These are phyloP conservation scores for Geum urbanum DNA, from an alignment of 306 rosid genomes.

Conservation along the genomic window DNA sequence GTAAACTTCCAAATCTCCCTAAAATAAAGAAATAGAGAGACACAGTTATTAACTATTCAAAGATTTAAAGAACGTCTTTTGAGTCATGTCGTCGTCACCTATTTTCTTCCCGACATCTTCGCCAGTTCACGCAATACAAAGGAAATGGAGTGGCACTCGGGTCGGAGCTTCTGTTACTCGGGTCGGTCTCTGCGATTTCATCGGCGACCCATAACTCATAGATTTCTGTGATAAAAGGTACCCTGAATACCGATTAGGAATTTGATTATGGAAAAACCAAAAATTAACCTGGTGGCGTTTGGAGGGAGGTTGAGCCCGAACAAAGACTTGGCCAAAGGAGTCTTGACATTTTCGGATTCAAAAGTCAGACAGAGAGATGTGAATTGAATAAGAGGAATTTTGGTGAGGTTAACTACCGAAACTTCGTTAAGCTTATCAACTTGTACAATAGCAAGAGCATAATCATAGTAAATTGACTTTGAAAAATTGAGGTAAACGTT, in stretches of 20 bases:
- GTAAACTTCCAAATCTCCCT: too few relatives aligned
- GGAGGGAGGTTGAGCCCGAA: slow-evolving; percentile 38
- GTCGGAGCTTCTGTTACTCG: slow-evolving; percentile 50
- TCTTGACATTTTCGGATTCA: slow-evolving; percentile 32
- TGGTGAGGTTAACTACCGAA: too few relatives aligned
- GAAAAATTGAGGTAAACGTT: too few relatives aligned
- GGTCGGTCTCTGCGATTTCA: slow-evolving; percentile 43
- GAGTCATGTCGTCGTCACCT: slow-evolving; percentile 27
- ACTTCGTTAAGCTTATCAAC: too few relatives aligned
- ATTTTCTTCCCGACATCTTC: slow-evolving; percentile 50
- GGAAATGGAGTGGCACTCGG: slow-evolving; percentile 70
- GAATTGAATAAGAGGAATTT: background rate
- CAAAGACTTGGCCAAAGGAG: slow-evolving; percentile 75
- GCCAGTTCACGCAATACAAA: slow-evolving; percentile 56
- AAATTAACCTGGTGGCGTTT: slow-evolving; percentile 66
- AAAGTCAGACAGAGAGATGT: slow-evolving; percentile 2
- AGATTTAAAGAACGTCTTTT: too few relatives aligned
- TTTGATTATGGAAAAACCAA: too few relatives aligned
- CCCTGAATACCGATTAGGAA: too few relatives aligned
- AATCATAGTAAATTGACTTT: too few relatives aligned
- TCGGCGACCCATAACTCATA: slow-evolving; percentile 46
- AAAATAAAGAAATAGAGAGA: too few relatives aligned
- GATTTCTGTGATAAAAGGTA: too few relatives aligned
- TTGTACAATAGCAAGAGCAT: too few relatives aligned
- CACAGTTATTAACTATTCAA: too few relatives aligned